Base-by-base conservation (phyloP, 371 early-diverging fungal genomes). In the Thermomucor indicae-seudaticae region DNA sequence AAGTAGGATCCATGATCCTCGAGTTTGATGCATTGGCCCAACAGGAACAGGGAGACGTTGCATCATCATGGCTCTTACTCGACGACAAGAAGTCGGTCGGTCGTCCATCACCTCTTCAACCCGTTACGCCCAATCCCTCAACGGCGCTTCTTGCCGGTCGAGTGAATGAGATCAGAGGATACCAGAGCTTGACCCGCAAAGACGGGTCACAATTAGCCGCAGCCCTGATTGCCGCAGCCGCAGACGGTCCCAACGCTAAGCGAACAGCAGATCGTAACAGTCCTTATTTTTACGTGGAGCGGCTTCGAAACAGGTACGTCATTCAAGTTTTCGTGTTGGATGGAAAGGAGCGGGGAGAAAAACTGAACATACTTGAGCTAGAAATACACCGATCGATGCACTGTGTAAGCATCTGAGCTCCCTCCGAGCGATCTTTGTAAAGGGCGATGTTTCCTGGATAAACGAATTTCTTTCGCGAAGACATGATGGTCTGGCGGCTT, bases 381-480 rank as follows among this genome's bases (percentile, higher is more conserved):
- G 71, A 57, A 66, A 66, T 44, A 54, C 60, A 6, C 54, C 72
- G 0, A 38, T 58, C 1, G 76, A 83, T 34, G 46, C 58, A 0
- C 53, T 83, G 23, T 63, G 70, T 22, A 78, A 81, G 28, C 73
- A 76, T 41, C 56, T 85, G n/a, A 59, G 62, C 16, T 70, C 78
- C 5, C 64, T 85, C 30, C 64, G 74, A 8, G 60, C 70, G 24
- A 65, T 67, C 0, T 56, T 83, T 6, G 66, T 80, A 0, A 75
- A 78, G 2, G 79, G 70, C 11, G 72, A 72, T 28, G 40, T 79
- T 12, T 64, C 79, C 3, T 85, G 84, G 83, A 76, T 81, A 4
- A 68, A 75, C 14, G 72, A 75, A 42, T 85, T 85, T 48, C 51
- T 85, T 7, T 76, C 82, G 12, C 58, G 65, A 12, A 50, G 65